A percentile compares a stretch with the other conserved stretches of the same genome.
Evolutionary conservation across 1,139 yeast species (phyloP).

Genomic region (Yamadazyma jaroonii): DNA sequence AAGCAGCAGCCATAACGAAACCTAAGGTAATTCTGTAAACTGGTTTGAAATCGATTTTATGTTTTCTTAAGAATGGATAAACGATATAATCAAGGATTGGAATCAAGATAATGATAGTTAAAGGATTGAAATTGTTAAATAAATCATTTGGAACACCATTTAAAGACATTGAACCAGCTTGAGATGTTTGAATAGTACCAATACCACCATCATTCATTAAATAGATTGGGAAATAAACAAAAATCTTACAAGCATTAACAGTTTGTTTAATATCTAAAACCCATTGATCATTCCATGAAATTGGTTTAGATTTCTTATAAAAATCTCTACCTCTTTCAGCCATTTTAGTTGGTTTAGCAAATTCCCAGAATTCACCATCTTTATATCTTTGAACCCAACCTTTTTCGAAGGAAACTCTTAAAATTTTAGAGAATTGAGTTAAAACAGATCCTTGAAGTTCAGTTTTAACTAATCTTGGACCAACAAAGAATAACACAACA

Average conservation of each 20-base stretch:
- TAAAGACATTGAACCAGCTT: constrained; percentile 64
- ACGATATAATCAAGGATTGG: constrained; percentile 58
- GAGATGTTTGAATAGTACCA: constrained; percentile 60
- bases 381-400: constrained; percentile 39
- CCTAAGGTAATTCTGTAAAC: constrained; percentile 36
- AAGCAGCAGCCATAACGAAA: constrained; percentile 31
- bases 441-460: constrained; percentile 50
- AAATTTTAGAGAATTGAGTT: constrained; percentile 39
- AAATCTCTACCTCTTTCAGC: constrained; percentile 36
- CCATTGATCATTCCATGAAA: constrained; percentile 53
- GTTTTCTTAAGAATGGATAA: constrained; percentile 58
- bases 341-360: constrained; percentile 52
- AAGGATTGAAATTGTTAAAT: constrained; percentile 64
- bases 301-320: constrained; percentile 27
- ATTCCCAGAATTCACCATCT: constrained; percentile 48
- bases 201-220: constrained; percentile 66
- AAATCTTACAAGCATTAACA: constrained; percentile 57
- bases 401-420: constrained; percentile 34
- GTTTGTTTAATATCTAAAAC: constrained; percentile 62
- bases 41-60: constrained; percentile 37
- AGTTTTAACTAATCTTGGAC: constrained; percentile 33
- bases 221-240: constrained; percentile 60
- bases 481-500: constrained; percentile 36
- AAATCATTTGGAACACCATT: constrained; percentile 73
- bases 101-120: constrained; percentile 61